Conservation (phyloP, 2,329 filamentous ascomycete genomes). For the Colletotrichum shisoi region DNA sequence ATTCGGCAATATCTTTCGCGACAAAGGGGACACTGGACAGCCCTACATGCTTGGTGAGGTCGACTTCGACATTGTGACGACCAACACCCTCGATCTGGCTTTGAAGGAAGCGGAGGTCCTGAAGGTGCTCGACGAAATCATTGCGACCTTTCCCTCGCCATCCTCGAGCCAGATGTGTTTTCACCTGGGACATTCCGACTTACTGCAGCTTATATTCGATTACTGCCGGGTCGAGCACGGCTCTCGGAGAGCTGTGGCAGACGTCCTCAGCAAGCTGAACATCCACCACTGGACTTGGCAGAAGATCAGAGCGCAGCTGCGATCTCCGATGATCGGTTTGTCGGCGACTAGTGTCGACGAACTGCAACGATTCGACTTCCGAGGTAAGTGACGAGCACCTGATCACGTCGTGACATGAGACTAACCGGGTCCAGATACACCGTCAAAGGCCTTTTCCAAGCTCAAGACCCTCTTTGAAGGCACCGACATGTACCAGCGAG, state of each 20-base stretch:
- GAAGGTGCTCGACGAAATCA: conserved; percentile 92
- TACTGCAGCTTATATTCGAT: conserved; percentile 88
- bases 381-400: conserved; percentile 59
- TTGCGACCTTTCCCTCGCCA: conserved; percentile 79
- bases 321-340: conserved; percentile 80
- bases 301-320: conserved; percentile 81
- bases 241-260: conserved; percentile 76
- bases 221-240: conserved; percentile 79
- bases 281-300: conserved; percentile 82
- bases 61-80: conserved; percentile 94
- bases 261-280: conserved; percentile 86
- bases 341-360: conserved; percentile 91
- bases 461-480: conserved; percentile 68
- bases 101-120: conserved; percentile 93
- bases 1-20: conserved; percentile 87
- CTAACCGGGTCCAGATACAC: conserved; percentile 54
- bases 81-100: conserved; percentile 79
- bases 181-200: conserved; percentile 85
- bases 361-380: conserved; percentile 88
- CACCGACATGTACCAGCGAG: conserved; percentile 74
- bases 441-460: conserved; percentile 64
- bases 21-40: conserved; percentile 78
- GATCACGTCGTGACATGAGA: too few relatives aligned
- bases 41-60: conserved; percentile 86
- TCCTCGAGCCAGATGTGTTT: conserved; percentile 81